Percentiles rank a stretch among this genome's conserved stretches.
Evolutionary conservation across 176 grass and related monocot genomes (phyloP).

Genomic region (Typha latifolia): DNA sequence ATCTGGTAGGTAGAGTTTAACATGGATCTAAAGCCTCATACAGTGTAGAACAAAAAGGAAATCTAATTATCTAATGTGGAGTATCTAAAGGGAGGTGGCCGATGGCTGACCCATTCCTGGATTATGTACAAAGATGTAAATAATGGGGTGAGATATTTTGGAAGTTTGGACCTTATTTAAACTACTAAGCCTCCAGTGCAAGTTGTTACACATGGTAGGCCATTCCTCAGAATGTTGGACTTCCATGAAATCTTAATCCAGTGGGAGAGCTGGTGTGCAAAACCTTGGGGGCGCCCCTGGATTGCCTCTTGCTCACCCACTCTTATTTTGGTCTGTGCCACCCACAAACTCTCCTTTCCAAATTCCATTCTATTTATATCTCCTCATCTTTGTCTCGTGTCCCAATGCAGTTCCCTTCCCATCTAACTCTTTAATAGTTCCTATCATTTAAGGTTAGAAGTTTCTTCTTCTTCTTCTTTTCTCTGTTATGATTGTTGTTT

Average conservation of each 20-base stretch:
- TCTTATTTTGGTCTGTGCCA: no score
- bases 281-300: neutral
- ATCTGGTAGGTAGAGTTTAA: neutral
- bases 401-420: neutral
- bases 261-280: neutral
- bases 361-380: neutral
- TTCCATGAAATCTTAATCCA: neutral
- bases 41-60: neutral
- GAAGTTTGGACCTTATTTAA: neutral
- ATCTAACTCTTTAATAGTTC: neutral
- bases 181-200: neutral
- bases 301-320: neutral
- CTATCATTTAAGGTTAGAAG: neutral
- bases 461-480: neutral
- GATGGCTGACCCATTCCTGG: no score
- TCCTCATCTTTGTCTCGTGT: neutral
- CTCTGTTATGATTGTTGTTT: neutral
- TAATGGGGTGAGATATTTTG: neutral
- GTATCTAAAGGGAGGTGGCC: neutral
- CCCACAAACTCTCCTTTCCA: no score
- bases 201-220: constrained; percentile 11
- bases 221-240: neutral
- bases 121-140: neutral
- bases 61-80: neutral
- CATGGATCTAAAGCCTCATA: neutral